Evolutionary conservation across 352 stramenopile genomes (phyloP), one percentile per base, ranked within the genome.

Genomic region (Phytopythium ostracodes): DNA sequence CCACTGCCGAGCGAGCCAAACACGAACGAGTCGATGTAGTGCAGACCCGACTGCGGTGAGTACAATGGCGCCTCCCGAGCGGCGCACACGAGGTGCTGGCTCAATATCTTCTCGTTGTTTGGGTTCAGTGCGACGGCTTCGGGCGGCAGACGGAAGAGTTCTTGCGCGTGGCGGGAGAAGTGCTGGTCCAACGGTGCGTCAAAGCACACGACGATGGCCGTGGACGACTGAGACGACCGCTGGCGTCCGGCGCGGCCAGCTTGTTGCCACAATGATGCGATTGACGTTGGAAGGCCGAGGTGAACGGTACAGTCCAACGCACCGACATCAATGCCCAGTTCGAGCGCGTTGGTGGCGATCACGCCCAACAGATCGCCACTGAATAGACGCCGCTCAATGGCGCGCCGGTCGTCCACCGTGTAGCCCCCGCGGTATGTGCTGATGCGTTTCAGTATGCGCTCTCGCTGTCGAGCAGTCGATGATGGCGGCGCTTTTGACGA

Each of bases 401-500:
- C 75, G 29, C 97, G 82, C 7, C 97, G 79, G 22, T 97, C 87
- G 10, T 89, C 76, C 33, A 88, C 78, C 2, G 90, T 97, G 79
- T 99, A 99, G 2, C 97, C 97, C 33, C 96, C 97, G 36, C 97
- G 84, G 70, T 99, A 99, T 0, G 87, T 92, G 60, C 97, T 93
- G 17, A 99, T 79, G 24, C 65, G 62, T n/a, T 89, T 81, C 18
- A 77, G 25, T n/a, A 86, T 61, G 15, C 83, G 56, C 24, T 75
- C 63, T 4, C 50, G 24, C 6, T 56, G 50, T 0, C 17, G 17
- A 56, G 50, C 24, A 2, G 50, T 42, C 22, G 50, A 56, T 11
- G 29, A 2, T 9, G 14, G 27, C 8, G 29, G 50, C 0, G 50
- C 0, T 17, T 40, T 56, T 14, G 50, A 47, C n/a, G 52, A 58